Evolutionary conservation across 129 eudicot species (phyloP), one percentile per base, ranked within the genome.

Genomic region (Artemisia annua): DNA sequence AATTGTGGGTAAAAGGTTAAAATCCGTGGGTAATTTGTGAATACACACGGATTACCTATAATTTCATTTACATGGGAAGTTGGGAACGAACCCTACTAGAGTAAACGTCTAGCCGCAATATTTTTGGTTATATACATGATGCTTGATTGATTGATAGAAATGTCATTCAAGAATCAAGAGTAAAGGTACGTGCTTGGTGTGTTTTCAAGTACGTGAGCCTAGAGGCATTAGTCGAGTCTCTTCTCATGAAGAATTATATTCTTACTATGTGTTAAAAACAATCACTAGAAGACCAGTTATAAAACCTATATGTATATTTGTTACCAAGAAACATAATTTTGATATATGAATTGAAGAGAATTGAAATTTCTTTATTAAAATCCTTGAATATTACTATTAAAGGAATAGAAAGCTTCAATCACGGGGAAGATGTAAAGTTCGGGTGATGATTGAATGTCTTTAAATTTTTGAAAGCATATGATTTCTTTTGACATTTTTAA

Each of bases 371-470:
- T 24, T 30, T 18, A 62, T 13, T 30, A 44, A 62, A 64, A 48
- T 49, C 51, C 24, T 44, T 44, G 56, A 22, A 59, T n/a, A 22
- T 57, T 39, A 39, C 11, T 39, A 39, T 39, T 39, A 39, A 55
- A 26, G 18, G 43, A 76, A 67, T 28, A 60, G 12, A 76, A 57
- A 48, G 69, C 80, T 67, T 76, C 80, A 76, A 76, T 76, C 80
- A 76, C 48, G 79, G 73, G 59, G 48, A 48, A 48, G 11, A 54
- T 76, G 19, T 58, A 76, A 48, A 69, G 80, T 26, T 57, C 12
- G 24, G 68, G 60, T 75, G 52, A 59, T 76, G 75, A 76, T 76
- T 76, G 74, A 76, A 76, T 60, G 69, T 67, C 22, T 75, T 76
- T 43, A 28, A 67, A 24, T 8, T 48, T 52, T 76, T 58, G 43